Conservation (phyloP, 2,329 filamentous ascomycete genomes). For the Fusarium brachygibbosum region DNA sequence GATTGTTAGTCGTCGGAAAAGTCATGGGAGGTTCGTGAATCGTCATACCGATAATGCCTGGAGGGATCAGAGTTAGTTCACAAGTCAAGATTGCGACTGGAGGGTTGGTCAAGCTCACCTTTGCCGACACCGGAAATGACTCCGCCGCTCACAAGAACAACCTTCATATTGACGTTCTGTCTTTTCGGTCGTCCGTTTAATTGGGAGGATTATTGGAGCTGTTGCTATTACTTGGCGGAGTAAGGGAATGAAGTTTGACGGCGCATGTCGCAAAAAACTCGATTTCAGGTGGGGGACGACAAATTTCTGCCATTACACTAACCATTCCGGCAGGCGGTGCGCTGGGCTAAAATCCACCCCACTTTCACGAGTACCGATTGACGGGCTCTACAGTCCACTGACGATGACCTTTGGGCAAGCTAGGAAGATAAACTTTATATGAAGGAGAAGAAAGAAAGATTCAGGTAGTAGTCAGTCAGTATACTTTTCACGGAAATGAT, state of each 20-base stretch:
- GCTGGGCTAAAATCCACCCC: background rate
- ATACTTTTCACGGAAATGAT: no score
- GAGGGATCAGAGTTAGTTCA: slow-evolving; percentile 22
- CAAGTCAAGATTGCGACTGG: slow-evolving; percentile 2
- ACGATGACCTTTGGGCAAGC: background rate
- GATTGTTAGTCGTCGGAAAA: slow-evolving; percentile 12
- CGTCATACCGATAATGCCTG: slow-evolving; percentile 34
- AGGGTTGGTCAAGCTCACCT: slow-evolving; percentile 18
- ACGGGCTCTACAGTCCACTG: background rate
- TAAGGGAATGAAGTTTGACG: slow-evolving; percentile 12
- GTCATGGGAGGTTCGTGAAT: background rate
- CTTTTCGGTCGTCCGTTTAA: slow-evolving; percentile 10
- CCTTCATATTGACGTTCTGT: slow-evolving; percentile 30
- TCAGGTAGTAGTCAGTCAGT: no score
- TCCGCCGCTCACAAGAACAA: slow-evolving; percentile 43
- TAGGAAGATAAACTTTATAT: no score
- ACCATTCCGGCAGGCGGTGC: background rate
- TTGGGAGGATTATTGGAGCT: slow-evolving; percentile 4
- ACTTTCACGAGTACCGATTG: background rate
- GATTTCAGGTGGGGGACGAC: slow-evolving; percentile 34
- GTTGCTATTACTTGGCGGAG: slow-evolving; percentile 16
- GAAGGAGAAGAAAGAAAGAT: no score
- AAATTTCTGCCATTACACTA: slow-evolving; percentile 28
- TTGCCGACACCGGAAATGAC: slow-evolving; percentile 42
- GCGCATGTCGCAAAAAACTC: slow-evolving; percentile 33